Percentiles rank a stretch among this genome's conserved stretches.
phyloP scores from a whole-genome alignment of 805 yeast genomes.

The Nakazawaea pomicola region DNA sequence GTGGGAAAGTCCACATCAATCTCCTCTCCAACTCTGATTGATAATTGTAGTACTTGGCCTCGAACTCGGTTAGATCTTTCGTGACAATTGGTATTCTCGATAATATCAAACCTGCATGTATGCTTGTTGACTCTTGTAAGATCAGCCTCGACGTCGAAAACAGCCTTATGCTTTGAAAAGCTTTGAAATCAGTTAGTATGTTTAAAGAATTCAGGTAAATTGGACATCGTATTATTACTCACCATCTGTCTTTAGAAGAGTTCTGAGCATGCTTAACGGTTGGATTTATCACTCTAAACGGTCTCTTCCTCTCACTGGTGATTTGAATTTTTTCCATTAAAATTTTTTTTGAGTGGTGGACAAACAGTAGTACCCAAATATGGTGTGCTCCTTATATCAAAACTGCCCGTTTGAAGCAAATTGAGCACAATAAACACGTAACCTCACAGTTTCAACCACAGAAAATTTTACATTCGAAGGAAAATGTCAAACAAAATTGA shows the following conservation, averaged over 20 bases:
- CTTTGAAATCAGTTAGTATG: neutral
- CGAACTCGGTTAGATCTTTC: slow-evolving; percentile 68
- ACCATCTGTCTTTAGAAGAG: slow-evolving; percentile 1
- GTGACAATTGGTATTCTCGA: slow-evolving; percentile 85
- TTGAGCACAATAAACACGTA: no score
- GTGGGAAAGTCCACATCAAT: slow-evolving; percentile 96
- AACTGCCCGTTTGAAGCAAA: no score
- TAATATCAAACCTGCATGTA: slow-evolving; percentile 54
- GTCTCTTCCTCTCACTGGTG: no score
- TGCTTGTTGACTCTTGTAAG: slow-evolving; percentile 8
- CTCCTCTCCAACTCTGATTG: slow-evolving; percentile 84
- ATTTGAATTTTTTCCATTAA: slow-evolving; percentile 1
- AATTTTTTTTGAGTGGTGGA: no score
- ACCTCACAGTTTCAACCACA: no score
- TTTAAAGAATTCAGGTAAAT: neutral
- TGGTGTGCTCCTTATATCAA: no score
- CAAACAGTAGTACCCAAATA: no score
- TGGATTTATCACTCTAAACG: no score
- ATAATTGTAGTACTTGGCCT: slow-evolving; percentile 69
- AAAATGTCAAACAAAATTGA: no score
- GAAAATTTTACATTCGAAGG: no score
- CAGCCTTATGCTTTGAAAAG: neutral
- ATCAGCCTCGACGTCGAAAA: neutral
- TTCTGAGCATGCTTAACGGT: slow-evolving; percentile 3
- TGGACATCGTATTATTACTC: no score